A percentile compares a stretch with the other conserved stretches of the same genome.
Evolutionary conservation across 1,139 yeast species (phyloP).

Genomic region (Zygotorulaspora mrakii): DNA sequence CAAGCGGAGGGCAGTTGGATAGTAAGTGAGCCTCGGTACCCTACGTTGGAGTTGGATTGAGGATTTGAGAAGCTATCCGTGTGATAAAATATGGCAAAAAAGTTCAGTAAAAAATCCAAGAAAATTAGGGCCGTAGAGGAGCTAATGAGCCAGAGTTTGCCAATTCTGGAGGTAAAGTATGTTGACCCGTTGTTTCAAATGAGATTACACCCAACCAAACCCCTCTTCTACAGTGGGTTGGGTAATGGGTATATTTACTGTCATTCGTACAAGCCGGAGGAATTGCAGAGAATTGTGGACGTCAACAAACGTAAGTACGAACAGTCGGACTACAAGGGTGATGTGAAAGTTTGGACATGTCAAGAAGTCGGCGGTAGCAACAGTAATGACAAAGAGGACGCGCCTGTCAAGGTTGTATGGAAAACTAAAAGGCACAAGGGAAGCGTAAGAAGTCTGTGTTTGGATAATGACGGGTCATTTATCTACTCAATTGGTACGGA

Average conservation of each 20-base stretch:
- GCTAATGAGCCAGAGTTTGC: constrained; percentile 44
- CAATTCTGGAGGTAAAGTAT: constrained; percentile 51
- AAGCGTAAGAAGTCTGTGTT: constrained; percentile 70
- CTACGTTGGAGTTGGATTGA: too few species aligned
- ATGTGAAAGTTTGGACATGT: constrained; percentile 50
- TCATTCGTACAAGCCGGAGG: constrained; percentile 49
- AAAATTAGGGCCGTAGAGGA: constrained; percentile 35
- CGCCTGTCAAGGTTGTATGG: constrained; percentile 54
- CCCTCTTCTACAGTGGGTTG: constrained; percentile 63
- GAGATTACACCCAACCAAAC: constrained; percentile 76
- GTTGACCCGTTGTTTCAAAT: constrained; percentile 66
- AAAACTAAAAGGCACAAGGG: constrained; percentile 87
- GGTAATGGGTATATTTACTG: constrained; percentile 75
- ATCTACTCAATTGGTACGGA: constrained; percentile 78
- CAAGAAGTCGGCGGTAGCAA: constrained; percentile 38
- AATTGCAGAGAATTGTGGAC: constrained; percentile 35
- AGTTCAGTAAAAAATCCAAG: constrained; percentile 2
- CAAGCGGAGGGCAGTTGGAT: neutral
- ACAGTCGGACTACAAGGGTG: constrained; percentile 39
- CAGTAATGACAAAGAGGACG: constrained; percentile 36
- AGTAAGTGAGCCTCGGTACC: neutral
- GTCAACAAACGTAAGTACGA: constrained; percentile 28
- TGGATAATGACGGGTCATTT: constrained; percentile 50
- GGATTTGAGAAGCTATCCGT: neutral
- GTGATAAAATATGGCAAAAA: constrained; percentile 11